Evolutionary conservation across 202 grass and related monocot species (phyloP).

Genomic region (Carex sylvatica): DNA sequence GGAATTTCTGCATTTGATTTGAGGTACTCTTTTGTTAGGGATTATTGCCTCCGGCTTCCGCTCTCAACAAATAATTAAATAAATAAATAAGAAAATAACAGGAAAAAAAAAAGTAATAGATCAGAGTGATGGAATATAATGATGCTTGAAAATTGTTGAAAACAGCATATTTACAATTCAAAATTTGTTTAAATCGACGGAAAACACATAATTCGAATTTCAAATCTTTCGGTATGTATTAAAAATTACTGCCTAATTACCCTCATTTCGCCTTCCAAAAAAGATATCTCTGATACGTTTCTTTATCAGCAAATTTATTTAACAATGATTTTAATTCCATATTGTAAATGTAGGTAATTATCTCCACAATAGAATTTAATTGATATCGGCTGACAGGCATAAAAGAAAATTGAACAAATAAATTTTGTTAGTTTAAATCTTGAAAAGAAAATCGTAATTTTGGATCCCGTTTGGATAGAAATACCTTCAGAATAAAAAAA

Average conservation of each 20-base stretch:
- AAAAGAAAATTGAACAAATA: not conserved
- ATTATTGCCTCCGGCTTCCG: not conserved
- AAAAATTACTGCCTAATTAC: not conserved
- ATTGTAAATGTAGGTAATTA: not conserved
- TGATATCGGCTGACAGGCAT: not conserved
- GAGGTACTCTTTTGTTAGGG: not conserved
- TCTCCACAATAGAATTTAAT: not conserved
- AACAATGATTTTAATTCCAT: not conserved
- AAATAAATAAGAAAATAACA: not conserved
- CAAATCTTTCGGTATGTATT: not conserved
- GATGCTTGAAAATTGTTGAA: not conserved
- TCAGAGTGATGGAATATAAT: not conserved
- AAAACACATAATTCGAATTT: constrained; percentile 16
- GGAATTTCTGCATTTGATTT: not conserved
- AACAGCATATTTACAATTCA: constrained; percentile 5
- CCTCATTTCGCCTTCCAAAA: not conserved
- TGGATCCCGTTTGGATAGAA: constrained; percentile 13
- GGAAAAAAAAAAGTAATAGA: not conserved
- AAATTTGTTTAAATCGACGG: constrained; percentile 42
- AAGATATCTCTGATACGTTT: not conserved
- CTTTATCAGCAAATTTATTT: not conserved
- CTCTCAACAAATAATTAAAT: not conserved
- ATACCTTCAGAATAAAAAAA: not conserved
- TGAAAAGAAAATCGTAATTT: not conserved
- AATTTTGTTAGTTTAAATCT: not conserved